A percentile compares a stretch with the other conserved stretches of the same genome.
These are phyloP conservation scores for Begonia loranthoides DNA, from an alignment of 306 rosid genomes.

Conservation along the genomic window DNA sequence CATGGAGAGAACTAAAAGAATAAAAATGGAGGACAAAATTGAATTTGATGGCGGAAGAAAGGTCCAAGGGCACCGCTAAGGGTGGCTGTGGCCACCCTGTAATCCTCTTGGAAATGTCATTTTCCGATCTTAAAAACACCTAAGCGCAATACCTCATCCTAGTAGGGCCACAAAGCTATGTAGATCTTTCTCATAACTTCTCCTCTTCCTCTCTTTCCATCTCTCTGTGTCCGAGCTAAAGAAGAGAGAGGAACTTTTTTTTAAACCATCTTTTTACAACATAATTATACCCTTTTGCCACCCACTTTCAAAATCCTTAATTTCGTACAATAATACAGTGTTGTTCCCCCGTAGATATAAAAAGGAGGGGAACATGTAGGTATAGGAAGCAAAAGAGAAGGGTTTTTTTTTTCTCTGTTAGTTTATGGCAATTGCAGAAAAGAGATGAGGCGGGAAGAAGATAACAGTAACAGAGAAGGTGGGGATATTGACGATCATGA, in stretches of 20 bases:
- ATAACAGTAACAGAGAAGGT: constrained; percentile 3
- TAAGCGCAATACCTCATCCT: constrained; percentile 21
- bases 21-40: too few relatives aligned
- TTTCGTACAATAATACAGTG: too few relatives aligned
- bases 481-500: constrained; percentile 47
- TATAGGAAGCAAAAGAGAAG: background rate
- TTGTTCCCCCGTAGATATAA: too few relatives aligned
- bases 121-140: constrained; percentile 53
- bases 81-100: constrained; percentile 76
- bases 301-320: too few relatives aligned
- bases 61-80: constrained; percentile 72
- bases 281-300: too few relatives aligned
- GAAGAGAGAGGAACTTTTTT: too few relatives aligned
- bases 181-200: constrained; percentile 61
- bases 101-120: constrained; percentile 44
- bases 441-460: constrained; percentile 37
- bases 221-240: too few relatives aligned
- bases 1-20: too few relatives aligned
- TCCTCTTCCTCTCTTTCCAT: background rate
- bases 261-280: too few relatives aligned
- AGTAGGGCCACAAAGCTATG: constrained; percentile 70
- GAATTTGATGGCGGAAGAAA: constrained; percentile 23
- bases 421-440: constrained; percentile 65
- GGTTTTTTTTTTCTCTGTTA: background rate
- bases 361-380: too few relatives aligned